Percentiles rank a stretch among this genome's conserved stretches.
phyloP scores from a whole-genome alignment of 768 basidiomycete genomes.

The Leccinum boreale region DNA sequence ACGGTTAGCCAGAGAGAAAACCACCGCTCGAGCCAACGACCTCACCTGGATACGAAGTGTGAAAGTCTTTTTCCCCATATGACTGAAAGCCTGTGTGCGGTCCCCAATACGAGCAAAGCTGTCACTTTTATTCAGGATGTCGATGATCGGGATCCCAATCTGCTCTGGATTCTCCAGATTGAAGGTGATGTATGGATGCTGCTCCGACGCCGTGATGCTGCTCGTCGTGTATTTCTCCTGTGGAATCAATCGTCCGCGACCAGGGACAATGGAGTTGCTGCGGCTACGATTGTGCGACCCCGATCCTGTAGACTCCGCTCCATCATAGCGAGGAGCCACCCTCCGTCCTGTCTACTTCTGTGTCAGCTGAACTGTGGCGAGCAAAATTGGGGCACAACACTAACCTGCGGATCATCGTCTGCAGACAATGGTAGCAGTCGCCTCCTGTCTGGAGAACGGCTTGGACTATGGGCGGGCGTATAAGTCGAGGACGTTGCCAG shows the following conservation, averaged over 20 bases:
- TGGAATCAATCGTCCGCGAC: constrained; percentile 22
- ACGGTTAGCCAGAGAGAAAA: not conserved
- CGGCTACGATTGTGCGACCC: constrained; percentile 2
- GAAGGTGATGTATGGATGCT: constrained; percentile 60
- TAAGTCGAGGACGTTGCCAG: constrained; percentile 14
- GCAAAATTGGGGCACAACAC: constrained; percentile 8
- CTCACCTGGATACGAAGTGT: constrained; percentile 71
- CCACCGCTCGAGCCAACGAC: not conserved
- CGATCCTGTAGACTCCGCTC: constrained; percentile 4
- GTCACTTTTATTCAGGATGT: constrained; percentile 51
- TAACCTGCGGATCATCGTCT: constrained; percentile 9
- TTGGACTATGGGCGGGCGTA: constrained; percentile 7
- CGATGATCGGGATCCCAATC: constrained; percentile 57
- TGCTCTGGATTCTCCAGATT: constrained; percentile 49
- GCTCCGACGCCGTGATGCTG: constrained; percentile 10
- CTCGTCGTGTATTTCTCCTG: constrained; percentile 22
- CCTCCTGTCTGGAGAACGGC: constrained; percentile 21
- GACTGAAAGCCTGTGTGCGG: constrained; percentile 57
- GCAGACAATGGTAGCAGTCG: constrained; percentile 7
- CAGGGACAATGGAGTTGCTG: constrained; percentile 1
- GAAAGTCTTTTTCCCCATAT: constrained; percentile 66
- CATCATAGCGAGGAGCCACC: constrained; percentile 15
- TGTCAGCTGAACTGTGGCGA: constrained; percentile 16
- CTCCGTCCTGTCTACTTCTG: constrained; percentile 15
- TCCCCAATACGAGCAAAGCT: constrained; percentile 49